Evolutionary conservation across 1,284 basidiomycete genomes (phyloP).

Genomic region (Boletellus dicymbophilus): DNA sequence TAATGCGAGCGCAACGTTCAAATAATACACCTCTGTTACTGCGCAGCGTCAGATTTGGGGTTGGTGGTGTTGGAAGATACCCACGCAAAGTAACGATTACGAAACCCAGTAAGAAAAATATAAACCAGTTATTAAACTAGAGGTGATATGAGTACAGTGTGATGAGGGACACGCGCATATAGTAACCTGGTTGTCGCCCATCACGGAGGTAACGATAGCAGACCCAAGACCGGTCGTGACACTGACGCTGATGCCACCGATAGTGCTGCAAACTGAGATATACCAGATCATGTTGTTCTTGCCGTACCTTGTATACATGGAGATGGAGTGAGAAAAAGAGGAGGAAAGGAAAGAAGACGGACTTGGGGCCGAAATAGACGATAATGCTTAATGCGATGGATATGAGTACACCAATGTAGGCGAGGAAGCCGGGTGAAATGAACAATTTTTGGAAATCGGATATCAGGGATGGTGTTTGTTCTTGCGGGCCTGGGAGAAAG

Average conservation of each 20-base stretch:
- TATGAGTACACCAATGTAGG: constrained; percentile 72
- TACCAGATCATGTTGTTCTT: constrained; percentile 97
- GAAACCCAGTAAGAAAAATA: constrained; percentile 86
- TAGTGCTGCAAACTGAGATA: constrained; percentile 92
- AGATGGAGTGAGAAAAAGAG: not conserved
- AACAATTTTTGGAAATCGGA: constrained; percentile 81
- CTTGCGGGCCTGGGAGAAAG: constrained; percentile 69
- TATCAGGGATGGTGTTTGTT: constrained; percentile 83
- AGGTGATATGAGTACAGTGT: not conserved
- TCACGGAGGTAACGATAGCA: constrained; percentile 85
- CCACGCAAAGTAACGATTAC: constrained; percentile 80
- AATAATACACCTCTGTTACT: constrained; percentile 93
- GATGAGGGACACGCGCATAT: not conserved
- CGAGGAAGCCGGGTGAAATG: constrained; percentile 85
- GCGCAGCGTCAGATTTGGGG: constrained; percentile 24
- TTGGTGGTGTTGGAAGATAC: constrained; percentile 25
- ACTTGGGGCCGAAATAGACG: constrained; percentile 81
- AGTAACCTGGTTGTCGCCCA: constrained; percentile 83
- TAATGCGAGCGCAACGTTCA: constrained; percentile 95
- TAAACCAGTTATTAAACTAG: constrained; percentile 82
- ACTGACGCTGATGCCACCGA: constrained; percentile 95
- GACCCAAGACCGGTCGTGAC: constrained; percentile 94
- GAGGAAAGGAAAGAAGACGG: constrained; percentile 17
- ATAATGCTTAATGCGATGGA: constrained; percentile 64
- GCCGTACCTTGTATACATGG: constrained; percentile 66